phyloP scores from a whole-genome alignment of 441 rosid species.

The Pelargonium fulgidum region DNA sequence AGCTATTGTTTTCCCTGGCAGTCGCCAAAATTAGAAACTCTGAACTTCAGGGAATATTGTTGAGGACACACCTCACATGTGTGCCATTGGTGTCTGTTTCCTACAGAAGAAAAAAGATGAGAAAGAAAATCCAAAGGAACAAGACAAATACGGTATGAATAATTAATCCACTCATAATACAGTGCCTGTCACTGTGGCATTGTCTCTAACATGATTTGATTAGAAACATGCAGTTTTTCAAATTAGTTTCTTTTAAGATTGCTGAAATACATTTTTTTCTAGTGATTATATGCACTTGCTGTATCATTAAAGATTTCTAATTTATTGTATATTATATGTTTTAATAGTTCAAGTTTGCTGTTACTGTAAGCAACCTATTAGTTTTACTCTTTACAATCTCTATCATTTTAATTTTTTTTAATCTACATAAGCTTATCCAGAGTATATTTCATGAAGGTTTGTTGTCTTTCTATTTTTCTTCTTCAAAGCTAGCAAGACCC shows the following conservation, averaged over 20 bases:
- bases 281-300: not conserved
- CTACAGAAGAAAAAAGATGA: conserved; percentile 2
- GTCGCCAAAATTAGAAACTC: conserved; percentile 1
- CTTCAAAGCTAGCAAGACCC: conserved; percentile 3
- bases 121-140: not conserved
- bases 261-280: not conserved
- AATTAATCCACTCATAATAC: conserved; percentile 4
- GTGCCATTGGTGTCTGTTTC: conserved; percentile 4
- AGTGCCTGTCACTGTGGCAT: not conserved
- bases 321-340: no score
- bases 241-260: not conserved
- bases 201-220: conserved; percentile 8
- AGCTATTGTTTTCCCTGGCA: not conserved
- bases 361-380: not conserved
- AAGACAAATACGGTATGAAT: conserved; percentile 7
- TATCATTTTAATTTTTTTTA: not conserved
- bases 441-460: not conserved
- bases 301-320: not conserved
- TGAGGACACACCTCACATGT: conserved; percentile 9
- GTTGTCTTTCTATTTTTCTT: not conserved
- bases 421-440: not conserved
- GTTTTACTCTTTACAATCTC: not conserved
- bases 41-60: conserved; percentile 5
- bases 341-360: not conserved
- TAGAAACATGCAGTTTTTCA: not conserved